These are phyloP conservation scores for Adenanthera pavonina DNA, from an alignment of 306 rosid species.

Conservation along the genomic window DNA sequence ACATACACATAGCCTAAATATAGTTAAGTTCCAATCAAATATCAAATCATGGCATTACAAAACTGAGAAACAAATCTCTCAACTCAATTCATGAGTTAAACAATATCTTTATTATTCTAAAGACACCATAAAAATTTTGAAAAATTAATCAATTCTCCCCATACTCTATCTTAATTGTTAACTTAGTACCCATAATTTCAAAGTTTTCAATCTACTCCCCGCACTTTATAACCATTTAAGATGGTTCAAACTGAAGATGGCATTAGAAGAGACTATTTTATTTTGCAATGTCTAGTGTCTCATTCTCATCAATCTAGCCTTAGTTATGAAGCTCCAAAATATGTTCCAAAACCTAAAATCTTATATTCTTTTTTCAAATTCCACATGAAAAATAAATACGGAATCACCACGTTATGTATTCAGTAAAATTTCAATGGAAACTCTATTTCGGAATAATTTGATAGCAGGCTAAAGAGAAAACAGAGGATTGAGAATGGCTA, in stretches of 20 bases:
- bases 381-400: not conserved
- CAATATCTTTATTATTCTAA: constrained; percentile 62
- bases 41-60: constrained; percentile 85
- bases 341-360: not conserved
- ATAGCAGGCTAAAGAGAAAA: not conserved
- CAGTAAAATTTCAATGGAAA: not conserved
- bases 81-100: constrained; percentile 62
- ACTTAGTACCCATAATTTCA: too few relatives aligned
- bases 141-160: too few relatives aligned
- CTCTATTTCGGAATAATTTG: not conserved
- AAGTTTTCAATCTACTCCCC: too few relatives aligned
- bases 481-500: not conserved
- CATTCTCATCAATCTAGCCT: not conserved
- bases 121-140: constrained; percentile 63
- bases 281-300: not conserved
- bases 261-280: not conserved
- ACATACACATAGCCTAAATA: too few relatives aligned
- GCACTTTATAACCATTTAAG: too few relatives aligned
- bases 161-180: too few relatives aligned
- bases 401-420: not conserved
- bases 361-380: not conserved
- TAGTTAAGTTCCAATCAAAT: constrained; percentile 41
- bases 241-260: not conserved
- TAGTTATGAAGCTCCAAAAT: not conserved
- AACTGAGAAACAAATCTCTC: constrained; percentile 77